Evolutionary conservation across 2,329 filamentous ascomycete species (phyloP).

Genomic region (Fusarium tjaetaba): DNA sequence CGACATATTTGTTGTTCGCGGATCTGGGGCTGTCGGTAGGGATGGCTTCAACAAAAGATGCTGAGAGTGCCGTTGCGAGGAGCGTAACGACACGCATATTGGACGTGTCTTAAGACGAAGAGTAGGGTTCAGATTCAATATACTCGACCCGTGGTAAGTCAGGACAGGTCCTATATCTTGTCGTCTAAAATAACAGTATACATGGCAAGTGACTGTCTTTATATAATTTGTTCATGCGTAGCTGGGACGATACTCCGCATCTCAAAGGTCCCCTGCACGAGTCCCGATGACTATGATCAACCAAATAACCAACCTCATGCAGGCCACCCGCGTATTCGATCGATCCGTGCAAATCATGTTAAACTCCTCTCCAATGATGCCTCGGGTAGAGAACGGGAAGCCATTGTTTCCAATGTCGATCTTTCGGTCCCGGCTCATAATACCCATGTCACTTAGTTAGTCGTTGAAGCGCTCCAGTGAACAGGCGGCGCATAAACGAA

Average conservation of each 20-base stretch:
- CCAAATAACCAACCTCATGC: not conserved
- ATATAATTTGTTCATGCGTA: not conserved
- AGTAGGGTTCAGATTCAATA: not conserved
- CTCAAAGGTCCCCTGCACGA: not conserved
- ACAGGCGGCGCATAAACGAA: slow-evolving; percentile 23
- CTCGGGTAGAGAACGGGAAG: not conserved
- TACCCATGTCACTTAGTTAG: slow-evolving; percentile 18
- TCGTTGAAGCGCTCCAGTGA: slow-evolving; percentile 33
- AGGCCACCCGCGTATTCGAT: not conserved
- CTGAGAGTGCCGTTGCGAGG: slow-evolving; percentile 5
- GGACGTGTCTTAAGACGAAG: not conserved
- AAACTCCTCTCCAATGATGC: not conserved
- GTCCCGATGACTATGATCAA: not conserved
- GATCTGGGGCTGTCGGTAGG: slow-evolving; percentile 4
- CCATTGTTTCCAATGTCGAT: slow-evolving; percentile 16
- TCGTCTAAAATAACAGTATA: not conserved
- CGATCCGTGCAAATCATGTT: slow-evolving; percentile 11
- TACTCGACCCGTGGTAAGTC: not conserved
- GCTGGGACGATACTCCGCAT: not conserved
- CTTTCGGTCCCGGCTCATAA: not conserved
- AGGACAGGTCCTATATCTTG: not conserved
- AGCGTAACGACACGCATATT: slow-evolving; percentile 9
- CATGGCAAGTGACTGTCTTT: not conserved
- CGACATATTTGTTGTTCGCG: slow-evolving; percentile 30
- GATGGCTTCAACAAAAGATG: slow-evolving; percentile 4